Evolutionary conservation across 495 filamentous ascomycete species (phyloP).

Genomic region (Tuber umbilicatum): DNA sequence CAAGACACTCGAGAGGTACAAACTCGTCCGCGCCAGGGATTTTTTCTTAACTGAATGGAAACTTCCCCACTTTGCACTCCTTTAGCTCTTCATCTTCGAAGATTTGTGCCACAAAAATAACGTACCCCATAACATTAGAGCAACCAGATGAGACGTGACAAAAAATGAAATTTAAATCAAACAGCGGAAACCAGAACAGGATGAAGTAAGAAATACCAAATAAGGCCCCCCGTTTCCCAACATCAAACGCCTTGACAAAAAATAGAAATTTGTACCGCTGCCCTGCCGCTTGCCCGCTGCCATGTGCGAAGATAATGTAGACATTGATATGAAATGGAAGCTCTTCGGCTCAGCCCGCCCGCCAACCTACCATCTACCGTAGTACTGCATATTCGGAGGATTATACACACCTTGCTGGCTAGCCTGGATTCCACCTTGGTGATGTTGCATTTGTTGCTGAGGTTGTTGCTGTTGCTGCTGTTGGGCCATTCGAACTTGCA

Average conservation of each 20-base stretch:
- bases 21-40: not conserved
- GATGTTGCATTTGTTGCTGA: constrained; percentile 58
- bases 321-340: constrained; percentile 27
- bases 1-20: not conserved
- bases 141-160: constrained; percentile 19
- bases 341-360: constrained; percentile 18
- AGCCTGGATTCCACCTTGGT: constrained; percentile 55
- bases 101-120: not conserved
- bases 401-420: constrained; percentile 99
- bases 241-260: constrained; percentile 39
- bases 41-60: constrained; percentile 1
- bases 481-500: constrained; percentile 68
- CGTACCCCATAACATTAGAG: not conserved
- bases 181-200: constrained; percentile 35
- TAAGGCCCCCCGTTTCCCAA: constrained; percentile 41
- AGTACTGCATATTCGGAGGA: constrained; percentile 80
- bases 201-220: constrained; percentile 26
- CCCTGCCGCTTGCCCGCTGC: constrained; percentile 22
- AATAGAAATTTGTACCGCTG: constrained; percentile 28
- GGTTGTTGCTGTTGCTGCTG: constrained; percentile 48
- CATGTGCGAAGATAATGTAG: constrained; percentile 6
- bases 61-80: not conserved
- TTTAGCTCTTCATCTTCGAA: not conserved
- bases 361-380: constrained; percentile 51
- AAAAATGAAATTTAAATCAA: constrained; percentile 42